Evolutionary conservation across 139 green algal genomes (phyloP).

Genomic region (Chara braunii): DNA sequence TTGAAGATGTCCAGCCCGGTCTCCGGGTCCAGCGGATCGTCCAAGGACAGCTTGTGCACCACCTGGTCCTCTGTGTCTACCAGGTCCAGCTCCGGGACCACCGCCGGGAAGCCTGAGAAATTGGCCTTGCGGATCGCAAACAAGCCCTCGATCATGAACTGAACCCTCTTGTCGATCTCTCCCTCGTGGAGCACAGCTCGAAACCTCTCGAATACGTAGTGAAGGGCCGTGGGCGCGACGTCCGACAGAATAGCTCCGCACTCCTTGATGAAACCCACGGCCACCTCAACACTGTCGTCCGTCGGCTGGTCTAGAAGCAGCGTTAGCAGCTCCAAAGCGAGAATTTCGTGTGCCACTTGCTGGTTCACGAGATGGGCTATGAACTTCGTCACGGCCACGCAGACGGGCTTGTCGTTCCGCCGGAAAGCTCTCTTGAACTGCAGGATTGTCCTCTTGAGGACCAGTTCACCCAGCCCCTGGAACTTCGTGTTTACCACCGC

Average conservation of each 20-base stretch:
- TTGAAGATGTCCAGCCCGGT: conserved; percentile 53
- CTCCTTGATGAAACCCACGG: conserved; percentile 57
- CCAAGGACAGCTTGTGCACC: conserved; percentile 80
- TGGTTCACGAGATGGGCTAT: conserved; percentile 94
- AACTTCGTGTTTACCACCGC: conserved; percentile 97
- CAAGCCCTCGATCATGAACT: conserved; percentile 92
- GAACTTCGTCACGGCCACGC: conserved; percentile 70
- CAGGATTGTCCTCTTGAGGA: conserved; percentile 43
- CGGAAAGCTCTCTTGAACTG: conserved; percentile 89
- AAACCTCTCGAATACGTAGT: conserved; percentile 80
- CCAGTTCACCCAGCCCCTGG: conserved; percentile 54
- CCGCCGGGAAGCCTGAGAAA: conserved; percentile 58
- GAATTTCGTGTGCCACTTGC: conserved; percentile 70
- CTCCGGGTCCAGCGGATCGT: conserved; percentile 59
- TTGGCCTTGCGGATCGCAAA: conserved; percentile 77
- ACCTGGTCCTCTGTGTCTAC: conserved; percentile 93
- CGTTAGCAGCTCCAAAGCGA: conserved; percentile 84
- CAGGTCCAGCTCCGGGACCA: conserved; percentile 78
- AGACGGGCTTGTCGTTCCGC: conserved; percentile 92
- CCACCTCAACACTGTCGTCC: conserved; percentile 85
- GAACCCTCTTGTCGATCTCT: conserved; percentile 71
- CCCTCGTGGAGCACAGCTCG: conserved; percentile 83
- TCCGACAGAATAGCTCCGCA: conserved; percentile 62
- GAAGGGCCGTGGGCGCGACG: conserved; percentile 56
- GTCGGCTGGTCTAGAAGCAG: conserved; percentile 83